Conservation (phyloP, 768 basidiomycete genomes). For the Artomyces pyxidatus region DNA sequence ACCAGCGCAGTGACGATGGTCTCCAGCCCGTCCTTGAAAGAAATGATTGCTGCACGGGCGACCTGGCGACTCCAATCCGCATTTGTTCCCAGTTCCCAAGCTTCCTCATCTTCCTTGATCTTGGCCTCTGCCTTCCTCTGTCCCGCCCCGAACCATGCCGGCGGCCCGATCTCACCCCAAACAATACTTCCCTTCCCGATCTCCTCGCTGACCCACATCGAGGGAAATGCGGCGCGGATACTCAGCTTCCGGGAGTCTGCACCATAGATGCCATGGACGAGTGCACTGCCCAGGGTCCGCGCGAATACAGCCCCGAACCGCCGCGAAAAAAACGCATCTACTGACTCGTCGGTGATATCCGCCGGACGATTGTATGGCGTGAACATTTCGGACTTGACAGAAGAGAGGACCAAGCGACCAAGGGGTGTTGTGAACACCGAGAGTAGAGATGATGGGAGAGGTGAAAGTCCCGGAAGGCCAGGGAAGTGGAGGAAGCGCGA, state of each 20-base stretch:
- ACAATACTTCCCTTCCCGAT: constrained; percentile 64
- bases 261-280: constrained; percentile 92
- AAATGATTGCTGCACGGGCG: constrained; percentile 66
- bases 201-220: constrained; percentile 62
- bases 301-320: constrained; percentile 71
- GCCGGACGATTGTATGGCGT: constrained; percentile 8
- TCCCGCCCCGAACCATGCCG: constrained; percentile 11
- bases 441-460: constrained; percentile 35
- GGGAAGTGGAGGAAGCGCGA: constrained; percentile 67
- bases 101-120: constrained; percentile 13
- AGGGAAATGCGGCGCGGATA: constrained; percentile 69
- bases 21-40: constrained; percentile 70
- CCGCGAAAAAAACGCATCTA: constrained; percentile 69
- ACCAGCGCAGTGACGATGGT: constrained; percentile 54
- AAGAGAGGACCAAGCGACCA: constrained; percentile 39
- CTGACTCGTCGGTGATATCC: constrained; percentile 56
- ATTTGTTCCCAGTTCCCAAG: constrained; percentile 40
- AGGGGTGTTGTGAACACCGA: constrained; percentile 31
- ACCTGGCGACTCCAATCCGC: constrained; percentile 27
- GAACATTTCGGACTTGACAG: constrained; percentile 54
- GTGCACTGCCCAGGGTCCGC: constrained; percentile 60
- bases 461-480: constrained; percentile 40
- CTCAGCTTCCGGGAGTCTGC: constrained; percentile 72
- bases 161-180: constrained; percentile 39
- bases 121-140: constrained; percentile 6